phyloP scores from a whole-genome alignment of 106 monocot species.

The Platanthera guangdongensis region DNA sequence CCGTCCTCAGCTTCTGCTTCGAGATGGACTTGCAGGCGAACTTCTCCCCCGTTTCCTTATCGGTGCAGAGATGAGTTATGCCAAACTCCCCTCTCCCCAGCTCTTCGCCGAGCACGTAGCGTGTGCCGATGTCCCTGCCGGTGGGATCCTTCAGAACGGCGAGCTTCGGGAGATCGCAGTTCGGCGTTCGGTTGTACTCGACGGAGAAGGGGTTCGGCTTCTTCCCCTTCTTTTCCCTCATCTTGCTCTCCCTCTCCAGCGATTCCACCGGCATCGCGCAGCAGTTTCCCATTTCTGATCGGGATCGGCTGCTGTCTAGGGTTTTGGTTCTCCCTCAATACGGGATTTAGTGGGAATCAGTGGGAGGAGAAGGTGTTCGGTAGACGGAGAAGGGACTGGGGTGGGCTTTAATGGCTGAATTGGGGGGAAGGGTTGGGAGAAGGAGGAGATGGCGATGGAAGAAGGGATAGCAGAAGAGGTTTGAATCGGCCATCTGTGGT shows the following conservation, averaged over 20 bases:
- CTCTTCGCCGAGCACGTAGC: slow-evolving; percentile 26
- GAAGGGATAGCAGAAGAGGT: not conserved
- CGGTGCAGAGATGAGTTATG: slow-evolving; percentile 29
- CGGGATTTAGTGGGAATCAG: not conserved
- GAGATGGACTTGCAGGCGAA: slow-evolving; percentile 59
- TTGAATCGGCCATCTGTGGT: slow-evolving; percentile 2
- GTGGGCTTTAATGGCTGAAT: not conserved
- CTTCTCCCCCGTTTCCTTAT: slow-evolving; percentile 12
- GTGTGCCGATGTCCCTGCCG: slow-evolving; percentile 1
- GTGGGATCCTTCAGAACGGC: slow-evolving; percentile 7
- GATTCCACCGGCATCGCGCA: slow-evolving; percentile 3
- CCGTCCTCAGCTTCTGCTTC: slow-evolving; percentile 42
- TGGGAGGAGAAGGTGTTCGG: not conserved
- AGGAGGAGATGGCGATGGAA: not conserved
- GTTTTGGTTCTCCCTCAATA: not conserved
- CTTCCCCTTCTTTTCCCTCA: slow-evolving; percentile 2
- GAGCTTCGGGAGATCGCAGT: not conserved
- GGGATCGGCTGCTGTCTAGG: not conserved
- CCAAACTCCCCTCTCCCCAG: slow-evolving; percentile 37
- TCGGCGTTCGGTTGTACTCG: slow-evolving; percentile 7
- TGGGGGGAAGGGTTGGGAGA: not conserved
- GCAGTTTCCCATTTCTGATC: slow-evolving; percentile 6
- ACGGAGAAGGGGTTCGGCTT: slow-evolving; percentile 12
- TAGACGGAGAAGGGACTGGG: not conserved
- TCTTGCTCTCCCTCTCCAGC: not conserved